Evolutionary conservation across 345 rosid genomes (phyloP), one percentile per base, ranked within the genome.

Genomic region (Physaria fendleri): DNA sequence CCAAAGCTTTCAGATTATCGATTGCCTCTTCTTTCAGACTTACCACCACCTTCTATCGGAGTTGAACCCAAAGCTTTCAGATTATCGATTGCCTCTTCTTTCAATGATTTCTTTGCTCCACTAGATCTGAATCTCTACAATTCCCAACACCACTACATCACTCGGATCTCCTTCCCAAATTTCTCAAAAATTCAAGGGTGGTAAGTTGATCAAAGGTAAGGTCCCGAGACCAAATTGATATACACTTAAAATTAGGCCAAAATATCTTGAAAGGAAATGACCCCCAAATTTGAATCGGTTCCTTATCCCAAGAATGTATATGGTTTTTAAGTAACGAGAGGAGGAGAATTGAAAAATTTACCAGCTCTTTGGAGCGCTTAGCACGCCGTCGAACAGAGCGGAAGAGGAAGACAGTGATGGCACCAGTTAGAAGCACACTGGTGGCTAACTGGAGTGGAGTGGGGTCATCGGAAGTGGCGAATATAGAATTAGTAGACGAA

Each of bases 311-410:
- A 27, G 14, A 20, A 6, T 16, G 5, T 30, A 22, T 30, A 29
- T 23, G 60, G 21, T 14, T 23, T 21, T n/a, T n/a, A 45, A 13
- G 7, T 22, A 46, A 20, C 5, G 30, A 68, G 21, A n/a, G n/a
- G n/a, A 18, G 10, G 28, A 51, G 54, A 11, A n/a, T 1, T 4
- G 14, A n/a, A 48, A 5, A 7, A 4, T 34, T 5, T 65, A 92
- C 96, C 83, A 80, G 66, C 61, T 88, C 90, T 74, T 84, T 92
- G 5, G 87, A 78, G 2, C 95, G 93, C 54, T 77, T 79, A 42
- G 82, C 93, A 1, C 98, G 87, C 53, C 95, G 95, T 41, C 97
- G 82, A 34, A 92, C 21, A 8, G 97, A 62, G 28, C 97, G 97
- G 69, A 86, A 79, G 75, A 92, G 95, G 78, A 88, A 92, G 65